Evolutionary conservation across 208 protist genomes (phyloP).

Genomic region (Crithidia acanthocephali): DNA sequence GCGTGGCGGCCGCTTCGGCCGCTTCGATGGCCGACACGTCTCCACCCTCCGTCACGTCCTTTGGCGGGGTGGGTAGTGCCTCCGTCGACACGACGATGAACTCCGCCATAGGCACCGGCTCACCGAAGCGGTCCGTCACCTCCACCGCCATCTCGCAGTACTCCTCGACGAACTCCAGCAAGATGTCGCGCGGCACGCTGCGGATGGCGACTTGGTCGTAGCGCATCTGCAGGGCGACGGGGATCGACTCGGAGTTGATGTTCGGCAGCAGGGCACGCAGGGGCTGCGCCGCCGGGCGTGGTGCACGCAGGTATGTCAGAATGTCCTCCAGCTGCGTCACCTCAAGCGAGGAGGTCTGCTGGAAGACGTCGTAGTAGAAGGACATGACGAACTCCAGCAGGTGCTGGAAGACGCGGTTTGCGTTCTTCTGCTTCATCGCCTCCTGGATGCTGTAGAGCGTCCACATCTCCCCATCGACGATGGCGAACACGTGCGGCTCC

Average conservation of each 20-base stretch:
- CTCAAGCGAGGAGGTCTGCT: constrained; percentile 36
- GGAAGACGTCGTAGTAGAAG: constrained; percentile 70
- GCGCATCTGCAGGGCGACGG: constrained; percentile 59
- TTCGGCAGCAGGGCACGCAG: constrained; percentile 52
- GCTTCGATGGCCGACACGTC: constrained; percentile 1
- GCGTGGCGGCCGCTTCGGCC: constrained; percentile 12
- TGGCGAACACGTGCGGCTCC: constrained; percentile 45
- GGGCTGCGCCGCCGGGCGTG: constrained; percentile 30
- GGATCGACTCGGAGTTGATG: constrained; percentile 55
- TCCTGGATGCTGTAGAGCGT: constrained; percentile 47
- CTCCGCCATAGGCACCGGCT: constrained; percentile 61
- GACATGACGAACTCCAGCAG: constrained; percentile 77
- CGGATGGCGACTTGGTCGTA: constrained; percentile 51
- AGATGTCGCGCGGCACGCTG: constrained; percentile 45
- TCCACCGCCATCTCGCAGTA: constrained; percentile 74
- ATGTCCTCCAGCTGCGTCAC: constrained; percentile 38
- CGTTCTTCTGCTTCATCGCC: constrained; percentile 40
- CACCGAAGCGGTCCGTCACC: constrained; percentile 61
- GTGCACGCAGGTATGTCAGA: constrained; percentile 58
- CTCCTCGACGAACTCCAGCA: constrained; percentile 66
- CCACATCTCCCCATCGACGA: constrained; percentile 78
- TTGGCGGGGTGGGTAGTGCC: constrained; percentile 34
- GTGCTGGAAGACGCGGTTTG: constrained; percentile 36
- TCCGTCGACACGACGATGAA: constrained; percentile 71
- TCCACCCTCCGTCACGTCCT: constrained; percentile 15